These are phyloP conservation scores for Carallia brachiata DNA, from an alignment of 345 rosid species.

Conservation along the genomic window DNA sequence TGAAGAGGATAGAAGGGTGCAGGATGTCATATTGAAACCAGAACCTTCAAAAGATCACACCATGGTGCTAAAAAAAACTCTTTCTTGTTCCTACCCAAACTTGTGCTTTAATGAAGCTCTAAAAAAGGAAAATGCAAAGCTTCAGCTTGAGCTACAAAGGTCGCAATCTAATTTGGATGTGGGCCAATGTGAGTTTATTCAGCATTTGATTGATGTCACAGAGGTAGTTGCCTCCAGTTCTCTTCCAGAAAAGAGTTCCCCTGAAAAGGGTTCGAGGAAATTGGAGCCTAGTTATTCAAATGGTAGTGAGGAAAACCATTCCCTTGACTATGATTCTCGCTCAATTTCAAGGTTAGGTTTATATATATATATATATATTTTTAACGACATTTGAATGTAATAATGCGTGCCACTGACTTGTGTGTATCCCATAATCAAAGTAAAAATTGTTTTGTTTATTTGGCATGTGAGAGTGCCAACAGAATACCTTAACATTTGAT, in stretches of 20 bases:
- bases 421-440: not conserved
- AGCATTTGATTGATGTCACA: conserved; percentile 78
- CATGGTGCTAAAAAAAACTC: conserved; percentile 68
- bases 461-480: not conserved
- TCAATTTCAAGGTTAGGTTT: conserved; percentile 62
- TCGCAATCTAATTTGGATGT: conserved; percentile 85
- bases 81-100: conserved; percentile 87
- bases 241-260: conserved; percentile 39
- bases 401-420: not conserved
- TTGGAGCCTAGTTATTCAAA: conserved; percentile 43
- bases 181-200: conserved; percentile 83
- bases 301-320: conserved; percentile 42
- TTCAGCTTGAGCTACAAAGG: conserved; percentile 73
- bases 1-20: conserved; percentile 89
- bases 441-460: not conserved
- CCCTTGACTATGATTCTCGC: conserved; percentile 43
- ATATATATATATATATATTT: not conserved
- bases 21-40: conserved; percentile 67
- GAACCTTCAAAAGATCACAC: conserved; percentile 68
- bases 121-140: conserved; percentile 69
- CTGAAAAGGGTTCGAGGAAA: conserved; percentile 51
- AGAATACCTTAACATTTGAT: not conserved
- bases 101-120: conserved; percentile 80
- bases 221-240: conserved; percentile 54
- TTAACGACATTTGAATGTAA: not conserved